phyloP scores from a whole-genome alignment of 2,329 filamentous ascomycete genomes.

The Rhytidhysteron rufulum region DNA sequence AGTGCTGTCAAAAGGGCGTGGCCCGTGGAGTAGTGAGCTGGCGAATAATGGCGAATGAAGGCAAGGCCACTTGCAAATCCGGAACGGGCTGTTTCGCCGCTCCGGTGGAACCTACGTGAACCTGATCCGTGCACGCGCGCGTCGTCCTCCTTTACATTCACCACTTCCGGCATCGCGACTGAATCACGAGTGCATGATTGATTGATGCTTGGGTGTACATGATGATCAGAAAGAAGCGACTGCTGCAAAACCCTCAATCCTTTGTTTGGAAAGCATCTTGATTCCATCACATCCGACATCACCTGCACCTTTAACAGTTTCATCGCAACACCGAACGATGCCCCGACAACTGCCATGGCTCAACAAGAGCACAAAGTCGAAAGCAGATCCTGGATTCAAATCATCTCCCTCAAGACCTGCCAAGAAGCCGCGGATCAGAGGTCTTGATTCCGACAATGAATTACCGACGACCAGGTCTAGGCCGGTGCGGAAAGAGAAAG shows the following conservation, averaged over 20 bases:
- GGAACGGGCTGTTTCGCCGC: too few species aligned
- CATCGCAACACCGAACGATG: too few species aligned
- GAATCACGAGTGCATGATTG: background rate
- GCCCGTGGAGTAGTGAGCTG: background rate
- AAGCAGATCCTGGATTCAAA: slow-evolving; percentile 9
- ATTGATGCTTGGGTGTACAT: background rate
- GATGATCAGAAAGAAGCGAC: background rate
- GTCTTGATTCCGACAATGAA: slow-evolving; percentile 19
- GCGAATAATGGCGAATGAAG: background rate
- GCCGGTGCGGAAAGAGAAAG: slow-evolving; percentile 16
- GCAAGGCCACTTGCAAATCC: too few species aligned
- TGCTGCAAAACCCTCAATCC: background rate
- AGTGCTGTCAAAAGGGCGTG: background rate
- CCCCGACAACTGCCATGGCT: slow-evolving; percentile 53
- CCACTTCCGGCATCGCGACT: background rate
- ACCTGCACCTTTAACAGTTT: too few species aligned
- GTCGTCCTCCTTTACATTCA: background rate
- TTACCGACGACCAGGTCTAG: slow-evolving; percentile 17
- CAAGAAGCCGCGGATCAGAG: slow-evolving; percentile 8
- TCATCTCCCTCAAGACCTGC: slow-evolving; percentile 12
- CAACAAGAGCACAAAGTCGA: slow-evolving; percentile 22
- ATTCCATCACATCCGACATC: too few species aligned
- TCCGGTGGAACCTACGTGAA: background rate
- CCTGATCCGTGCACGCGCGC: too few species aligned
- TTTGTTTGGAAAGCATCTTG: background rate